These are phyloP conservation scores for Aspergillus diversus DNA, from an alignment of 495 filamentous ascomycete genomes.

Conservation along the genomic window DNA sequence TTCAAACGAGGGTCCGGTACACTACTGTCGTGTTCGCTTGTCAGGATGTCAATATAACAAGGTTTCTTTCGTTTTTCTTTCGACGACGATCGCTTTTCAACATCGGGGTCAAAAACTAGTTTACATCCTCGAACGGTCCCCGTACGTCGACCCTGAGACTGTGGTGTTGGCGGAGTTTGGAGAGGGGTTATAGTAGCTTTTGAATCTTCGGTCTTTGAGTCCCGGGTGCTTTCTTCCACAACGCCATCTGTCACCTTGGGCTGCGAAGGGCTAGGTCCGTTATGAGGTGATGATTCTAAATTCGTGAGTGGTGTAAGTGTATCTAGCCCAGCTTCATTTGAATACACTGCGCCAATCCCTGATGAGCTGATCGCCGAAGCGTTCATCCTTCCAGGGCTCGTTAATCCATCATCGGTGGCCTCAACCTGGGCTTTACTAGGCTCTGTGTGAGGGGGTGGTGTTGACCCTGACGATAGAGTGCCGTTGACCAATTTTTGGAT, in stretches of 20 bases:
- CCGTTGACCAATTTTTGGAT: slow-evolving; percentile 19
- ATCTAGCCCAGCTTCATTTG: slow-evolving; percentile 53
- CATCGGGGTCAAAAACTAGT: slow-evolving; percentile 74
- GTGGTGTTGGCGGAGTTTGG: slow-evolving; percentile 53
- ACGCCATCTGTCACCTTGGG: slow-evolving; percentile 38
- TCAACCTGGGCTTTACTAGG: slow-evolving; percentile 21
- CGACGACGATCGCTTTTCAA: slow-evolving; percentile 61
- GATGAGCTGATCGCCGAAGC: slow-evolving; percentile 63
- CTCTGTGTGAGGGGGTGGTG: slow-evolving; percentile 14
- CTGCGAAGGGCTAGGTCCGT: slow-evolving; percentile 57
- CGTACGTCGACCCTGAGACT: slow-evolving; percentile 63
- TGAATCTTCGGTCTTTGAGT: slow-evolving; percentile 25
- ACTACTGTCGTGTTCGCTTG: slow-evolving; percentile 64
- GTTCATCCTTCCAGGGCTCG: slow-evolving; percentile 65
- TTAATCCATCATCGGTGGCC: slow-evolving; percentile 62
- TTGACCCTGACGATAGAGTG: slow-evolving; percentile 19
- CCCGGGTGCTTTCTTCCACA: slow-evolving; percentile 19
- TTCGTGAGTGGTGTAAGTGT: slow-evolving; percentile 78
- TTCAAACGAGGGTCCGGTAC: slow-evolving; percentile 78
- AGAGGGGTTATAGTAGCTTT: slow-evolving; percentile 49
- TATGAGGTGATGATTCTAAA: slow-evolving; percentile 72
- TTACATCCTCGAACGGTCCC: slow-evolving; percentile 68
- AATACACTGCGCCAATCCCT: slow-evolving; percentile 43
- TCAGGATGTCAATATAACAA: slow-evolving; percentile 71
- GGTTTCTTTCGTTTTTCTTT: slow-evolving; percentile 71